phyloP scores from a whole-genome alignment of 2,329 filamentous ascomycete species.

The Pseudogymnoascus sp. region DNA sequence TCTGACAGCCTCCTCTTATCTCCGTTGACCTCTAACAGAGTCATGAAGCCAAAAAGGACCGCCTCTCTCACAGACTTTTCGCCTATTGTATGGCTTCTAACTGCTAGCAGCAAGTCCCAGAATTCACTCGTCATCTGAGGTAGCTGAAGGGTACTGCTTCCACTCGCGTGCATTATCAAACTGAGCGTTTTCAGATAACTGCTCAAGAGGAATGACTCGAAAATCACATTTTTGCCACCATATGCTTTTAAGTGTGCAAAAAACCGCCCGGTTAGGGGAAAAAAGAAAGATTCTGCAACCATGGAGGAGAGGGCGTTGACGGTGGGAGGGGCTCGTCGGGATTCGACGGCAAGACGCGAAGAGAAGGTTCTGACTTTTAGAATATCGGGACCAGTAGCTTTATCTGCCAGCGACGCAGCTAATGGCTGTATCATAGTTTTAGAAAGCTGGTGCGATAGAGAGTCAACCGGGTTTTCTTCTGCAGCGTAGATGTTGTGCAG shows the following conservation, averaged over 20 bases:
- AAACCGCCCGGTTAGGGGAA: constrained; percentile 74
- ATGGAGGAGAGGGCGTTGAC: constrained; percentile 72
- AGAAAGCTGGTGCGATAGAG: constrained; percentile 58
- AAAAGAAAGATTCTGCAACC: constrained; percentile 73
- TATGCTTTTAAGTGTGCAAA: constrained; percentile 53
- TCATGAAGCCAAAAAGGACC: constrained; percentile 69
- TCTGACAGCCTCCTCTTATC: constrained; percentile 65
- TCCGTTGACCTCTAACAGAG: constrained; percentile 73
- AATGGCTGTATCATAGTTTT: constrained; percentile 71
- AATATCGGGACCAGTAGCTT: constrained; percentile 67
- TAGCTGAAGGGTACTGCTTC: constrained; percentile 67
- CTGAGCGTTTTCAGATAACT: constrained; percentile 81
- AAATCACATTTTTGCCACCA: constrained; percentile 50
- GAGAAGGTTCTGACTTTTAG: constrained; percentile 89
- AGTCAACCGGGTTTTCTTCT: constrained; percentile 44
- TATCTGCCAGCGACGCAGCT: constrained; percentile 72
- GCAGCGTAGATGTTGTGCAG: constrained; percentile 63
- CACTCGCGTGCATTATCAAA: constrained; percentile 72
- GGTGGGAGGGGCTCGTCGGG: constrained; percentile 47
- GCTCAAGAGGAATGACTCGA: constrained; percentile 66
- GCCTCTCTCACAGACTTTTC: constrained; percentile 64
- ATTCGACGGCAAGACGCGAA: constrained; percentile 60
- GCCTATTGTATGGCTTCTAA: constrained; percentile 51
- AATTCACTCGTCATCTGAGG: constrained; percentile 76
- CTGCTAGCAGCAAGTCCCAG: constrained; percentile 69